A percentile compares a stretch with the other conserved stretches of the same genome.
phyloP scores from a whole-genome alignment of 2,329 filamentous ascomycete genomes.

The Arachnomyces sp. region DNA sequence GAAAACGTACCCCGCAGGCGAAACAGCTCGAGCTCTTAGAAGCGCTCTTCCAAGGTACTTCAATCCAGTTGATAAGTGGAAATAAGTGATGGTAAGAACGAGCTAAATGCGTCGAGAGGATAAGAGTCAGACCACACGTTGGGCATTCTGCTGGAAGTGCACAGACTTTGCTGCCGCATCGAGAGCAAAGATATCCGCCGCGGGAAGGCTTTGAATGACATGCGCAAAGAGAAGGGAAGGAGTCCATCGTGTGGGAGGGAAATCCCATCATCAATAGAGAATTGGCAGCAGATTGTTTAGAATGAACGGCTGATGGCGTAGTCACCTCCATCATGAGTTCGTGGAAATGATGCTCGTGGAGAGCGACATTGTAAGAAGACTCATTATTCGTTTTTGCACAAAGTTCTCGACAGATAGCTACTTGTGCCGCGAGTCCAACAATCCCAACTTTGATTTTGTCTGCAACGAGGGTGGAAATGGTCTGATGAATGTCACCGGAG shows the following conservation, averaged over 20 bases:
- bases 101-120: slow-evolving; percentile 86
- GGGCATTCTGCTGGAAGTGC: slow-evolving; percentile 84
- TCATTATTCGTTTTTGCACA: slow-evolving; percentile 74
- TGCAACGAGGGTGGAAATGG: slow-evolving; percentile 66
- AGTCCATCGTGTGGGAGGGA: slow-evolving; percentile 73
- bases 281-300: slow-evolving; percentile 42
- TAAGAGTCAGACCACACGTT: slow-evolving; percentile 81
- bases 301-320: slow-evolving; percentile 76
- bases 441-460: slow-evolving; percentile 84
- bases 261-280: slow-evolving; percentile 95
- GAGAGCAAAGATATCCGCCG: slow-evolving; percentile 84
- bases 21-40: slow-evolving; percentile 59
- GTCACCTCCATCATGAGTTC: slow-evolving; percentile 85
- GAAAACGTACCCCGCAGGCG: slow-evolving; percentile 69
- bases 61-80: slow-evolving; percentile 80
- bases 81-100: slow-evolving; percentile 92
- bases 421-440: slow-evolving; percentile 82
- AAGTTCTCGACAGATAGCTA: slow-evolving; percentile 86
- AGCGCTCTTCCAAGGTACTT: slow-evolving; percentile 76
- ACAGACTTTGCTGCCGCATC: slow-evolving; percentile 85
- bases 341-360: slow-evolving; percentile 79
- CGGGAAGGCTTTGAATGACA: slow-evolving; percentile 77
- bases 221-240: slow-evolving; percentile 69
- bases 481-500: slow-evolving; percentile 90
- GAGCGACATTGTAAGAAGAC: slow-evolving; percentile 68